Evolutionary conservation across 805 yeast genomes (phyloP), one percentile per base, ranked within the genome.

Genomic region (Lipomyces mesembrius): DNA sequence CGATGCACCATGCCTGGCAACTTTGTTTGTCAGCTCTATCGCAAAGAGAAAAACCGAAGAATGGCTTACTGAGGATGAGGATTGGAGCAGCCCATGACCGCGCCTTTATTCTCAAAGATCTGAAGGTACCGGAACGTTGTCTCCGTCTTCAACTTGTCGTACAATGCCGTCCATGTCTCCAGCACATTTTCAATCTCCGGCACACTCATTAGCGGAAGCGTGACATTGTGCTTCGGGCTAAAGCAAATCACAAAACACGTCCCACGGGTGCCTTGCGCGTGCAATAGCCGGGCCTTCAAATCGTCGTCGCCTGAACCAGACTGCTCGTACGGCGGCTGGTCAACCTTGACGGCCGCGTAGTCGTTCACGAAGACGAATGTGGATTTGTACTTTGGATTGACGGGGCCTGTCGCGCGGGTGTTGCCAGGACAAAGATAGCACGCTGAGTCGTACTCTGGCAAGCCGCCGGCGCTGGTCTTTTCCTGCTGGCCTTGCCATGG

Each of bases 401-500:
- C 60, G 35, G 80, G 84, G 25, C 90, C 91, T 20, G 86, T 82
- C 32, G 90, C 88, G 58, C 94, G 82, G 12, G 78, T 76, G 75
- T 89, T 89, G 2, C 91, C 87, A 0, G 93, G 92, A 77, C 93
- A 89, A 69, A 89, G 79, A 76, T 85, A 89, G 78, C 94, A 89
- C 69, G 83, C 83, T 25, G 84, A 83, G 72, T 89, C 93, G 74
- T 84, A 88, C 43, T 71, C 78, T 3, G 90, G 89, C 68, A 82
- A 79, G 35, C 75, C 72, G 17, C 78, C 80, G 57, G 76, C 79
- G 62, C 75, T 73, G 17, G 81, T 76, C 46, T 79, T 80, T 75
- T 89, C 93, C 70, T 86, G 82, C 68, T 87, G 90, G 49, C 93
- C 93, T 75, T 86, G 89, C 93, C 93, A 89, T 25, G 94, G 93